Conservation (phyloP, 2,329 filamentous ascomycete species). For the Colletotrichum tropicale region DNA sequence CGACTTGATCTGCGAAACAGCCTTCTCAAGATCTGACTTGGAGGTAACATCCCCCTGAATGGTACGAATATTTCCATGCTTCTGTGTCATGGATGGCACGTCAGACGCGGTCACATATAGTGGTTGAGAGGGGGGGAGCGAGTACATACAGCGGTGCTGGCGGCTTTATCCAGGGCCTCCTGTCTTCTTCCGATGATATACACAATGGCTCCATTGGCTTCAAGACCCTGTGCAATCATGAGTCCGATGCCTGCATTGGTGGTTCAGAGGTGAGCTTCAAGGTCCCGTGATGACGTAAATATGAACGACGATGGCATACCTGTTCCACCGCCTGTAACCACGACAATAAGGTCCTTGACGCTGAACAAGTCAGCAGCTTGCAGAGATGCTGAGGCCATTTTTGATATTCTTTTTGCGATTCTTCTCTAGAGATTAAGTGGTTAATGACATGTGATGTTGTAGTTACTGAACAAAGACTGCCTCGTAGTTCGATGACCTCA, state of each 20-base stretch:
- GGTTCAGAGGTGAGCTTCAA: neutral
- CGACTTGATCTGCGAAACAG: slow-evolving; percentile 55
- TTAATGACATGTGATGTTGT: neutral
- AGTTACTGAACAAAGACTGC: slow-evolving; percentile 17
- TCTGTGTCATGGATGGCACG: neutral
- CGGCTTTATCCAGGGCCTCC: slow-evolving; percentile 45
- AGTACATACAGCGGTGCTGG: slow-evolving; percentile 29
- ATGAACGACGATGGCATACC: neutral
- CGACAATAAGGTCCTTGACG: slow-evolving; percentile 55
- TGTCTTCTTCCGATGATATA: slow-evolving; percentile 56
- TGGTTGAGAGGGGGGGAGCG: neutral
- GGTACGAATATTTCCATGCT: slow-evolving; percentile 16
- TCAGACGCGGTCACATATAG: neutral
- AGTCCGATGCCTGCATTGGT: slow-evolving; percentile 48
- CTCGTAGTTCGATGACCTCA: neutral
- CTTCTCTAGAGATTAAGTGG: neutral
- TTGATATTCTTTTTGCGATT: slow-evolving; percentile 14
- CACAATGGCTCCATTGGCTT: slow-evolving; percentile 54
- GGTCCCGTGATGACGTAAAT: neutral
- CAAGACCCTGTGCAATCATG: slow-evolving; percentile 53
- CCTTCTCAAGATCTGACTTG: slow-evolving; percentile 43
- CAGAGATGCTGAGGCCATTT: slow-evolving; percentile 1
- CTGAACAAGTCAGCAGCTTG: slow-evolving; percentile 42
- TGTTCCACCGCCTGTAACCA: slow-evolving; percentile 57
- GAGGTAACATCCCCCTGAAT: slow-evolving; percentile 35